Evolutionary conservation across 169 alveolate species (phyloP).

Genomic region (Babesia bigemina): DNA sequence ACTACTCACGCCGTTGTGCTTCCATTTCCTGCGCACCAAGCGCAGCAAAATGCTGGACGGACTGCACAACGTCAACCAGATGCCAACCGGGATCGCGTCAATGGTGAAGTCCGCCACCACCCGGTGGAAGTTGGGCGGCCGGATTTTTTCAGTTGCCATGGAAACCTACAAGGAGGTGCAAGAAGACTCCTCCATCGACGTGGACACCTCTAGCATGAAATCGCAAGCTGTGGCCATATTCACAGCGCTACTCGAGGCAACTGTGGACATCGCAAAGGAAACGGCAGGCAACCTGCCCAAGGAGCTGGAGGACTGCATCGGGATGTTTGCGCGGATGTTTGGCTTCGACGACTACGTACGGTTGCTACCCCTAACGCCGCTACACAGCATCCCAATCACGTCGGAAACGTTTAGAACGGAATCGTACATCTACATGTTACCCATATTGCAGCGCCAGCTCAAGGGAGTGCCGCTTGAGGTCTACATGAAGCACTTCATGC

Average conservation of each 20-base stretch:
- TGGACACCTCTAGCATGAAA: neutral
- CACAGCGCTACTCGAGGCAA: slow-evolving; percentile 22
- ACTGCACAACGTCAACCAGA: slow-evolving; percentile 15
- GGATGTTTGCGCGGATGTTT: slow-evolving; percentile 43
- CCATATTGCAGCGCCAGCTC: slow-evolving; percentile 57
- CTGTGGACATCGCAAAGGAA: slow-evolving; percentile 49
- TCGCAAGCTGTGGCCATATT: slow-evolving; percentile 27
- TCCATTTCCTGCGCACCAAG: slow-evolving; percentile 47
- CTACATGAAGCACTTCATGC: slow-evolving; percentile 44
- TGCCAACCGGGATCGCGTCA: slow-evolving; percentile 22
- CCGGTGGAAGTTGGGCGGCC: slow-evolving; percentile 61
- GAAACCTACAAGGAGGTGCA: slow-evolving; percentile 1
- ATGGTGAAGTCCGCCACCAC: slow-evolving; percentile 27
- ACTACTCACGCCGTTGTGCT: slow-evolving; percentile 47
- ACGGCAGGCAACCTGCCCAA: slow-evolving; percentile 46
- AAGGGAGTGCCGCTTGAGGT: slow-evolving; percentile 27
- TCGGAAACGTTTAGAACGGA: slow-evolving; percentile 36
- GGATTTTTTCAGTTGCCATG: slow-evolving; percentile 39
- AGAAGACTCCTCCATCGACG: neutral
- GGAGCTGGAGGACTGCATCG: slow-evolving; percentile 64
- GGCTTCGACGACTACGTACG: slow-evolving; percentile 60
- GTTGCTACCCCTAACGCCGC: slow-evolving; percentile 37
- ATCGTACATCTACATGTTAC: slow-evolving; percentile 55
- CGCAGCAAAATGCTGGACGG: slow-evolving; percentile 57
- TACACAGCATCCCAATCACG: slow-evolving; percentile 55